Evolutionary conservation across 2,329 filamentous ascomycete genomes (phyloP).

Genomic region (Fusarium tjaetaba): DNA sequence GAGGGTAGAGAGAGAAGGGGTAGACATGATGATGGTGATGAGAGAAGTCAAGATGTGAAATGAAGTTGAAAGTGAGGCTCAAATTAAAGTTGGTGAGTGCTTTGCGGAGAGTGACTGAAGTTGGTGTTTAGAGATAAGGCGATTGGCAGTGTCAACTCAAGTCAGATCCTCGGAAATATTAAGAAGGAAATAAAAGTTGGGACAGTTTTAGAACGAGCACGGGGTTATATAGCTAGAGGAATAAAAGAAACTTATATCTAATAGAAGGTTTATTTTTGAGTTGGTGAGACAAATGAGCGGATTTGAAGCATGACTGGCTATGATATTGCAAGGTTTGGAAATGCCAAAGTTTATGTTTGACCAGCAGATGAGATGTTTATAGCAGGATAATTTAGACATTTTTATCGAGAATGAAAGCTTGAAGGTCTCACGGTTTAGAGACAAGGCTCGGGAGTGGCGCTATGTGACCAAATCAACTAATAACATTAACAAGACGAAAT

Average conservation of each 20-base stretch:
- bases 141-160: not conserved
- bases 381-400: too few relatives aligned
- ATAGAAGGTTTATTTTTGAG: too few relatives aligned
- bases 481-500: rapidly evolving
- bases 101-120: not conserved
- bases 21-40: not conserved
- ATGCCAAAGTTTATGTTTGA: rapidly evolving
- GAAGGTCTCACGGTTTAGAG: not conserved
- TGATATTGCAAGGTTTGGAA: too few relatives aligned
- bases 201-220: rapidly evolving
- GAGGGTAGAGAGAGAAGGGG: not conserved
- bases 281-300: too few relatives aligned
- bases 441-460: not conserved
- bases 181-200: not conserved
- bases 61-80: not conserved
- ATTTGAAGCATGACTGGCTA: not conserved
- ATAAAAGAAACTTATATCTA: not conserved
- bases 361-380: rapidly evolving
- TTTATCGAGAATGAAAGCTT: not conserved
- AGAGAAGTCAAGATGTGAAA: not conserved
- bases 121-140: not conserved
- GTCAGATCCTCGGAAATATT: not conserved
- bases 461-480: not conserved
- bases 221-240: not conserved
- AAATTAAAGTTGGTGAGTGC: not conserved